These are phyloP conservation scores for Chamaecrista fasciculata DNA, from an alignment of 306 rosid genomes.

Conservation along the genomic window DNA sequence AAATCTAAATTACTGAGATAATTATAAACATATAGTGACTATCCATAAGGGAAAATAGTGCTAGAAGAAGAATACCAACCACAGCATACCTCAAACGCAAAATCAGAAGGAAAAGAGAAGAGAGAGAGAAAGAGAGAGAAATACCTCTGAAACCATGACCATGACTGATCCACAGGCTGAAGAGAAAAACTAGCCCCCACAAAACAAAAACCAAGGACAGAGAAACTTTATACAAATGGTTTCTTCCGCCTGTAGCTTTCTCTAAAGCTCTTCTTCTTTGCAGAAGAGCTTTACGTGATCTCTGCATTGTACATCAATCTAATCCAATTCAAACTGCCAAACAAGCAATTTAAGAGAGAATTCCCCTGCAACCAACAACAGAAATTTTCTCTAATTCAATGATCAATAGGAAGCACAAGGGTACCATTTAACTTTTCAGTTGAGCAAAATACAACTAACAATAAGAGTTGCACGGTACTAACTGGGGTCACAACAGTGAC, in stretches of 20 bases:
- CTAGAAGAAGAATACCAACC: conserved; percentile 8
- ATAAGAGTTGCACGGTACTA: not conserved
- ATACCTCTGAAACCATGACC: conserved; percentile 71
- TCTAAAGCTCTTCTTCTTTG: conserved; percentile 46
- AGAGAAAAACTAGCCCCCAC: conserved; percentile 71
- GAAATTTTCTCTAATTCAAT: conserved; percentile 25
- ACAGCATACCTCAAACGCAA: conserved; percentile 36
- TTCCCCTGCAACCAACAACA: conserved; percentile 39
- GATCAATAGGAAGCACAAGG: conserved; percentile 2
- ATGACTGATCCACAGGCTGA: conserved; percentile 69
- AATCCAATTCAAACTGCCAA: conserved; percentile 26
- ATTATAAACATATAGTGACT: not conserved
- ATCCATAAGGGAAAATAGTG: not conserved
- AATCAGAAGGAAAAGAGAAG: not conserved
- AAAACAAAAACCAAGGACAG: conserved; percentile 63
- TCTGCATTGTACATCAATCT: conserved; percentile 84
- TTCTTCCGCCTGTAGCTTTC: conserved; percentile 48
- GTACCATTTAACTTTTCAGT: conserved; percentile 20
- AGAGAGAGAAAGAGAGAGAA: too few relatives aligned
- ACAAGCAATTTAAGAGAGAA: conserved; percentile 12
- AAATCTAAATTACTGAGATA: not conserved
- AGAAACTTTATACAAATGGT: conserved; percentile 62
- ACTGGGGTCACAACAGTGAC: not conserved
- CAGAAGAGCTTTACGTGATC: conserved; percentile 74
- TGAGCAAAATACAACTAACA: conserved; percentile 10